Evolutionary conservation across 1,139 yeast genomes (phyloP), one percentile per base, ranked within the genome.

Genomic region (Suhomyces anneliseae): DNA sequence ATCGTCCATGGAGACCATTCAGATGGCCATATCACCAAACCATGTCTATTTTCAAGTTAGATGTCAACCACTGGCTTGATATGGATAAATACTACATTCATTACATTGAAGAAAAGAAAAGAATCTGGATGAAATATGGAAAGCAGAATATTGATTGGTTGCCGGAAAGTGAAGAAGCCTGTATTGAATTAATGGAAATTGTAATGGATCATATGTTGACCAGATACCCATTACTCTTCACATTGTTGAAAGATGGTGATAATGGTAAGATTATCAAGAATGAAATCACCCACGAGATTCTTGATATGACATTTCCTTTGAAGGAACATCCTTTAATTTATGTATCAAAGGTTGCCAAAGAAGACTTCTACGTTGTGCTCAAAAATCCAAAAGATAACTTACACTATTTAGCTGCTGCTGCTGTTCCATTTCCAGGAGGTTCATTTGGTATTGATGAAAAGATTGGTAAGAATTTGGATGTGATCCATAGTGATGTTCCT

Each of bases 11-110:
- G 90, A 73, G 92, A 63, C 90, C 90, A 4, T 85, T 85, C 65
- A 70, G 90, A 58, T 83, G 87, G 85, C 90, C 90, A 24, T 85
- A 85, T 59, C 90, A 85, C 61, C 92, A 85, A 64, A 85, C 90
- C 1, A 85, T 85, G 92, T 79, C 87, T 11, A 83, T 85, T 44
- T 84, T 76, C 69, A 82, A 82, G 60, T 72, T 85, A 34, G 88
- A 85, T 57, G 72, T 83, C 32, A 83, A 85, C 61, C 88, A 85
- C 61, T 85, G 90, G 92, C 68, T 85, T 48, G 90, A 85, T 58
- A 85, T 85, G 90, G 90, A 85, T 62, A 84, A 83, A 61, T 85
- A 82, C 65, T 85, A 83, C 59, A 70, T 82, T 62, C 84, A 82
- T 51, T 85, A 84, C 56, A 75, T 84, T 45, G 71, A 79, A 51